Evolutionary conservation across 192 early-diverging fungal genomes (phyloP).

Genomic region (Coemansia umbellata): DNA sequence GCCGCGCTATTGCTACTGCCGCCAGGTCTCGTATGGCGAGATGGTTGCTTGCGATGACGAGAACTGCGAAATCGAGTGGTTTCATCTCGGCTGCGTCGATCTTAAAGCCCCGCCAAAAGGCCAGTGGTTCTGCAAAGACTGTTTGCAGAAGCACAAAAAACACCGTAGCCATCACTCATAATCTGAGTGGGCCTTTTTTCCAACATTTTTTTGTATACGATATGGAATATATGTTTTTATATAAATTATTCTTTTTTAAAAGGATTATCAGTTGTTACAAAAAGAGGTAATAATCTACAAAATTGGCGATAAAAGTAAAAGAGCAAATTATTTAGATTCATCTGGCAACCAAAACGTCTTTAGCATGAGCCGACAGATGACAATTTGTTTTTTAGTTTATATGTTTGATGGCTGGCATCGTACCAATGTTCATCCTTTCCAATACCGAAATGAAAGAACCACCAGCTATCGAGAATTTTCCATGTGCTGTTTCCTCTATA

Average conservation of each 20-base stretch:
- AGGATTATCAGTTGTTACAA: too few species aligned
- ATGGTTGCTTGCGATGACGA: slow-evolving; percentile 97
- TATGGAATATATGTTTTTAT: too few species aligned
- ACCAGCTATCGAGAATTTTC: not conserved
- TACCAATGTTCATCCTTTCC: slow-evolving; percentile 12
- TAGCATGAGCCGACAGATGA: too few species aligned
- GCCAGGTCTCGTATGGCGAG: slow-evolving; percentile 93
- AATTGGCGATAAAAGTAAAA: too few species aligned
- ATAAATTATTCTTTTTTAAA: too few species aligned
- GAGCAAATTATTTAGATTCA: too few species aligned
- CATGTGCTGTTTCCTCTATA: not conserved
- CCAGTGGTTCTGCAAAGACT: slow-evolving; percentile 93
- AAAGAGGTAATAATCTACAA: too few species aligned
- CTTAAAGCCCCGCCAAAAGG: slow-evolving; percentile 85
- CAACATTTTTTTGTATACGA: not conserved
- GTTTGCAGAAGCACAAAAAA: slow-evolving; percentile 51
- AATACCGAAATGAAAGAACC: slow-evolving; percentile 5
- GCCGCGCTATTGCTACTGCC: slow-evolving; percentile 93
- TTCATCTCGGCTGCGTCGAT: slow-evolving; percentile 92
- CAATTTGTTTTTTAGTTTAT: too few species aligned
- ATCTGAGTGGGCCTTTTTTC: not conserved
- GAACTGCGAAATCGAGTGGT: slow-evolving; percentile 95
- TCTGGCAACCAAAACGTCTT: too few species aligned
- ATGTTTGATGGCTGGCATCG: not conserved
- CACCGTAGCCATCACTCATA: slow-evolving; percentile 28